Conservation (phyloP, 83 land plant genomes). For the Diphasiastrum complanatum region DNA sequence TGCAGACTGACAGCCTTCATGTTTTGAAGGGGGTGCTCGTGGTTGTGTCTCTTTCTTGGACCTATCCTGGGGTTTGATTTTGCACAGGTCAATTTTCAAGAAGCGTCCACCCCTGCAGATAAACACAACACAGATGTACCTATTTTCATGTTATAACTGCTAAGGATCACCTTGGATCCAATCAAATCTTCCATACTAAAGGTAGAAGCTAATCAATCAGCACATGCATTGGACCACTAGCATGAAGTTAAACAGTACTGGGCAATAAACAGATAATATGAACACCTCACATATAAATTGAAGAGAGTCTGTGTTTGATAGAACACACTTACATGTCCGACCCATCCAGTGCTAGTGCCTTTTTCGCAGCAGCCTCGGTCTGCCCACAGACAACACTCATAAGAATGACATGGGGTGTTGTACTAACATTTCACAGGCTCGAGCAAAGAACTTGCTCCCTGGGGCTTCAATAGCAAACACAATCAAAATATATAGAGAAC, state of each 20-base stretch:
- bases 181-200: no score
- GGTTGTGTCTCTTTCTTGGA: conserved; percentile 26
- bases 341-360: conserved; percentile 81
- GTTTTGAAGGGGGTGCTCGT: conserved; percentile 45
- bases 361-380: conserved; percentile 89
- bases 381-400: conserved; percentile 25
- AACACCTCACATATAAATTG: not conserved
- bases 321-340: conserved; percentile 75
- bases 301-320: not conserved
- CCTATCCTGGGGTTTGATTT: conserved; percentile 26
- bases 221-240: no score
- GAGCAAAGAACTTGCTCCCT: conserved; percentile 15
- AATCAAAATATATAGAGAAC: not conserved
- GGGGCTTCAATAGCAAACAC: not conserved
- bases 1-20: conserved; percentile 67
- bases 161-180: no score
- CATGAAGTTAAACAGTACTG: no score
- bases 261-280: not conserved
- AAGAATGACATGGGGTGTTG: not conserved
- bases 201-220: no score
- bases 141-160: no score
- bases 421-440: conserved; percentile 6
- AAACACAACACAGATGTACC: no score
- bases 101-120: conserved; percentile 65
- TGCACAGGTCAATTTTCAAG: conserved; percentile 62